A percentile compares a stretch with the other conserved stretches of the same genome.
Evolutionary conservation across 2,329 filamentous ascomycete species (phyloP).

Genomic region (Coniochaeta pulveracea): DNA sequence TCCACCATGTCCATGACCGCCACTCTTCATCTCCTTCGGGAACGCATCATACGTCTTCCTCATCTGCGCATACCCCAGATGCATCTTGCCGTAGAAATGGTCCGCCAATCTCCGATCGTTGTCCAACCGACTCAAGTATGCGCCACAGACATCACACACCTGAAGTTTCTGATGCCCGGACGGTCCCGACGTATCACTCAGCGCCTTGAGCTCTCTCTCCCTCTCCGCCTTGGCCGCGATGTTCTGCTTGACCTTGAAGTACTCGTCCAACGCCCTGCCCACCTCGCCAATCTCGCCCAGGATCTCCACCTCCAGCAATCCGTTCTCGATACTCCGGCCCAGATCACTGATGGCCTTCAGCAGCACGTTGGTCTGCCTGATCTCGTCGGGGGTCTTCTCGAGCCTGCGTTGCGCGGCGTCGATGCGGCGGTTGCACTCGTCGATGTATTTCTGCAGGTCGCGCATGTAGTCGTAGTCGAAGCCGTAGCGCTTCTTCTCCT

Average conservation of each 20-base stretch:
- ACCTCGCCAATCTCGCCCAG: constrained; percentile 75
- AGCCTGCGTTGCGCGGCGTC: constrained; percentile 79
- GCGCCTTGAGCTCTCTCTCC: constrained; percentile 78
- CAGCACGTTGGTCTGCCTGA: constrained; percentile 83
- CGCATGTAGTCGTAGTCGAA: constrained; percentile 97
- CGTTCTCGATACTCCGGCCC: constrained; percentile 64
- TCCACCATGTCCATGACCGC: constrained; percentile 39
- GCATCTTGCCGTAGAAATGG: constrained; percentile 99
- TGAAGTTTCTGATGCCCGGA: constrained; percentile 96
- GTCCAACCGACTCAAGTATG: constrained; percentile 83
- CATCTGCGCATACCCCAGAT: constrained; percentile 96
- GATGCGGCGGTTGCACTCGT: constrained; percentile 91
- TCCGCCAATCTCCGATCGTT: constrained; percentile 91
- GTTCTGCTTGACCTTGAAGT: constrained; percentile 72
- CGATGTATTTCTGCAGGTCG: constrained; percentile 93
- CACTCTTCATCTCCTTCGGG: constrained; percentile 72
- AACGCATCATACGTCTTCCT: constrained; percentile 84
- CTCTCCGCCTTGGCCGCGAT: constrained; percentile 72
- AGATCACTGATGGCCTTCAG: constrained; percentile 81
- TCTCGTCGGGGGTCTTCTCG: constrained; percentile 97
- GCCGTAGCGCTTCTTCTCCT: constrained; percentile 66
- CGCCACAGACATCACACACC: constrained; percentile 96
- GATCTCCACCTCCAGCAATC: constrained; percentile 75
- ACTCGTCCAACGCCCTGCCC: constrained; percentile 72
- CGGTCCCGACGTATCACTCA: constrained; percentile 86